Evolutionary conservation across 2,329 filamentous ascomycete genomes (phyloP).

Genomic region (Macrophomina tecta): DNA sequence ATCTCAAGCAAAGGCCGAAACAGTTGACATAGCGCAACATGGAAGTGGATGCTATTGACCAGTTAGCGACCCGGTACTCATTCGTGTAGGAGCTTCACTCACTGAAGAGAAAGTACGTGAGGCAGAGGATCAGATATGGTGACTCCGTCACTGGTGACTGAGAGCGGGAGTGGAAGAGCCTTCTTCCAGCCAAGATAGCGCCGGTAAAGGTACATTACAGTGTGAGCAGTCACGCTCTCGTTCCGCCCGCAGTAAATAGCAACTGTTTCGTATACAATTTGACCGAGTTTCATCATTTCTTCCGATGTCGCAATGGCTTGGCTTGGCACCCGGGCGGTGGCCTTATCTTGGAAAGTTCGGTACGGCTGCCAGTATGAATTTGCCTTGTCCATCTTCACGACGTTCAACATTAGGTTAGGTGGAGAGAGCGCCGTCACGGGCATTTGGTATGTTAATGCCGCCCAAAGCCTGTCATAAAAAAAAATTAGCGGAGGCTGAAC

Average conservation of each 20-base stretch:
- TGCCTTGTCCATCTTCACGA: constrained; percentile 31
- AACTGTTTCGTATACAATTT: constrained; percentile 35
- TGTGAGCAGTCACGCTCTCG: constrained; percentile 32
- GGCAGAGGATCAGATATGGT: constrained; percentile 31
- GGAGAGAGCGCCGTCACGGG: constrained; percentile 29
- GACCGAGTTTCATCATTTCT: constrained; percentile 33
- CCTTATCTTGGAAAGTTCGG: constrained; percentile 32
- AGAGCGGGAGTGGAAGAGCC: constrained; percentile 31
- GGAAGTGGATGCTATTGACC: constrained; percentile 34
- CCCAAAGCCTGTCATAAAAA: constrained; percentile 28
- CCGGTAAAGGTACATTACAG: constrained; percentile 32
- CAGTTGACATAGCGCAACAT: constrained; percentile 36
- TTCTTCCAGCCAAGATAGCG: constrained; percentile 35
- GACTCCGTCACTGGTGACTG: constrained; percentile 26
- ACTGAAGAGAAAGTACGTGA: constrained; percentile 39
- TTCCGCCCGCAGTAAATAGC: constrained; percentile 34
- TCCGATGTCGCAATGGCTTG: constrained; percentile 34
- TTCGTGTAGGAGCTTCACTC: constrained; percentile 8
- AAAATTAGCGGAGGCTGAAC: not conserved
- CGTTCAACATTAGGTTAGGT: constrained; percentile 29
- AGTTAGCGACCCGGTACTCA: constrained; percentile 1
- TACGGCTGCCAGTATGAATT: constrained; percentile 36
- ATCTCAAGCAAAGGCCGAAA: constrained; percentile 35
- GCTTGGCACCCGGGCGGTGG: constrained; percentile 30
- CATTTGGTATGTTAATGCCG: constrained; percentile 35